Percentiles rank a stretch among this genome's conserved stretches.
Conservation (phyloP, 116 monocot genomes). For the Zostera marina region DNA sequence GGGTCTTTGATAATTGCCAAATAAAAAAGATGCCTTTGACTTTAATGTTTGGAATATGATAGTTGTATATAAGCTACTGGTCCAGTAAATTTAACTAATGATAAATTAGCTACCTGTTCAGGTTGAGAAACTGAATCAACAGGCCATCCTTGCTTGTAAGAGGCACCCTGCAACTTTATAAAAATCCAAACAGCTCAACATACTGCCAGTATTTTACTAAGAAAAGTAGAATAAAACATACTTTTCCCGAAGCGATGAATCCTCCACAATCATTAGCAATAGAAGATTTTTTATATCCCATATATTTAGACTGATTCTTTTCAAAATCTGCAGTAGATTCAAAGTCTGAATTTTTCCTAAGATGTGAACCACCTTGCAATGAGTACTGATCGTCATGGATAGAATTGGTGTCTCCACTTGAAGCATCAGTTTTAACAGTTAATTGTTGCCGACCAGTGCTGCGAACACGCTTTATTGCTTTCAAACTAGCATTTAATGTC, state of each 20-base stretch:
- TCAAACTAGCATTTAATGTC: slow-evolving; percentile 32
- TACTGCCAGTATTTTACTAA: neutral
- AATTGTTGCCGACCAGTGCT: slow-evolving; percentile 56
- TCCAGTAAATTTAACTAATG: no score
- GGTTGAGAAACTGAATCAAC: slow-evolving; percentile 30
- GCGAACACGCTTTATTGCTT: slow-evolving; percentile 70
- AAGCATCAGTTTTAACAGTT: slow-evolving; percentile 82
- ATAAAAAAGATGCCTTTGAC: no score
- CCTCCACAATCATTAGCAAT: slow-evolving; percentile 31
- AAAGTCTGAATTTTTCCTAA: slow-evolving; percentile 51
- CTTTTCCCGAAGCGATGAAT: slow-evolving; percentile 41
- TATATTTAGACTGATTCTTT: slow-evolving; percentile 54
- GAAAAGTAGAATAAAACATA: slow-evolving; percentile 12
- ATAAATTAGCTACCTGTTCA: slow-evolving; percentile 57
- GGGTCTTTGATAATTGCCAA: no score
- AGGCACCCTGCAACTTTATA: slow-evolving; percentile 31
- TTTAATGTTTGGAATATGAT: no score
- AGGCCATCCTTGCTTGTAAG: slow-evolving; percentile 62
- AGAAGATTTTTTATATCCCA: slow-evolving; percentile 29
- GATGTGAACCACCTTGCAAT: slow-evolving; percentile 41
- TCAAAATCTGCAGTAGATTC: slow-evolving; percentile 74
- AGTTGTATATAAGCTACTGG: no score
- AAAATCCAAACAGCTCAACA: slow-evolving; percentile 5
- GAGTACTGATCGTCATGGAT: slow-evolving; percentile 79
- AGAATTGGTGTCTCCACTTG: slow-evolving; percentile 90